Percentiles rank a stretch among this genome's conserved stretches.
Evolutionary conservation across 169 alveolate species (phyloP).

Genomic region (Plasmodium blacklocki): DNA sequence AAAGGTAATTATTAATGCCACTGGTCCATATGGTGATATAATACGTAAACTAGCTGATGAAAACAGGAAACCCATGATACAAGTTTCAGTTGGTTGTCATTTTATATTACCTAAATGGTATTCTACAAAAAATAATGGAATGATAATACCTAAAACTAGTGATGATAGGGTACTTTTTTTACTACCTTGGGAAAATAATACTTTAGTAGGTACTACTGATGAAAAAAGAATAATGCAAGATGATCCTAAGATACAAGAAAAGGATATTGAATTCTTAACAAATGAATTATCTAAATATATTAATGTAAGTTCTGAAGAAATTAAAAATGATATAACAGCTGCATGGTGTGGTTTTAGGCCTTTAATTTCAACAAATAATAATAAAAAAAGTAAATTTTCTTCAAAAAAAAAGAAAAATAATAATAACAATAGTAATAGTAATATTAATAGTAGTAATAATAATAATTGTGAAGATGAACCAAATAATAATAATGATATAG

Average conservation of each 20-base stretch:
- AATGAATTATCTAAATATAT: slow-evolving; percentile 85
- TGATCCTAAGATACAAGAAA: slow-evolving; percentile 80
- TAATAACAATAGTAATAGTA: neutral
- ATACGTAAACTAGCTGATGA: slow-evolving; percentile 81
- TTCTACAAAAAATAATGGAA: slow-evolving; percentile 89
- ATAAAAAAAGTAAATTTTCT: slow-evolving; percentile 74
- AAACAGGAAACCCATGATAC: slow-evolving; percentile 73
- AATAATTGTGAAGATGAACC: slow-evolving; percentile 15
- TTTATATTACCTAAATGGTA: slow-evolving; percentile 85
- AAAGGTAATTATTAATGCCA: slow-evolving; percentile 92
- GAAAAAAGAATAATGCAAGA: slow-evolving; percentile 83
- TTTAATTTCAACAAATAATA: slow-evolving; percentile 78
- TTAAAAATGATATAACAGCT: slow-evolving; percentile 81
- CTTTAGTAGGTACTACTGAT: slow-evolving; percentile 94
- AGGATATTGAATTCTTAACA: slow-evolving; percentile 89
- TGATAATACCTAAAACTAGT: slow-evolving; percentile 92
- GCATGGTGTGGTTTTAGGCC: slow-evolving; percentile 91
- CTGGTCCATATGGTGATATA: slow-evolving; percentile 91
- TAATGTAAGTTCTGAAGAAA: slow-evolving; percentile 77
- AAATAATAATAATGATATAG: slow-evolving; percentile 26
- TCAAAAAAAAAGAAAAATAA: slow-evolving; percentile 78
- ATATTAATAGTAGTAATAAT: too few relatives aligned
- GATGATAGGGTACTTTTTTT: slow-evolving; percentile 95
- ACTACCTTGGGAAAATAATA: slow-evolving; percentile 89
- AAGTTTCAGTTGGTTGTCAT: slow-evolving; percentile 86